Conservation (phyloP, 1,284 basidiomycete species). For the Ceraceosorus bombacis region DNA sequence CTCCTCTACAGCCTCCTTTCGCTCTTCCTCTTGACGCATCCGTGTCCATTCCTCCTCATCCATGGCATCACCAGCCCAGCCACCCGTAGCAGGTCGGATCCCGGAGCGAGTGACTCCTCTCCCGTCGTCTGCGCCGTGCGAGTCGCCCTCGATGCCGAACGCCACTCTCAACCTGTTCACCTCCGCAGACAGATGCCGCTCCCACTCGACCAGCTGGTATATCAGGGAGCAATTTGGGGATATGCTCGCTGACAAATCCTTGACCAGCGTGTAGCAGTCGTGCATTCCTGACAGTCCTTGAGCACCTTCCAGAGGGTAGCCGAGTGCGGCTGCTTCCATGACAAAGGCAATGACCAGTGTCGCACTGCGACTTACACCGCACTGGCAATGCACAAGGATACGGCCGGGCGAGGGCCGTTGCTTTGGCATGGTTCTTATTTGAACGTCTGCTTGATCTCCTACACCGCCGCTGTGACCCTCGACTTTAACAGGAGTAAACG, state of each 20-base stretch:
- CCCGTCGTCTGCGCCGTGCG: not conserved
- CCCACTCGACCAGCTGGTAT: conserved; percentile 90
- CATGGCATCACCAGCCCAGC: conserved; percentile 37
- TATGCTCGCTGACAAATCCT: conserved; percentile 31
- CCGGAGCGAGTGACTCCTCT: conserved; percentile 1
- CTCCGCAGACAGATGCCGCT: conserved; percentile 59
- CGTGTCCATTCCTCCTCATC: conserved; percentile 42
- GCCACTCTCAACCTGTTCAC: conserved; percentile 24
- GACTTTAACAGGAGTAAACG: conserved; percentile 44
- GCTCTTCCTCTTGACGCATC: conserved; percentile 36
- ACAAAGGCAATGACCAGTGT: conserved; percentile 87
- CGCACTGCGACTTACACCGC: conserved; percentile 87
- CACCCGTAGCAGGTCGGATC: conserved; percentile 11
- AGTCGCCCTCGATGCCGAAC: not conserved
- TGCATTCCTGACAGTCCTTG: conserved; percentile 63
- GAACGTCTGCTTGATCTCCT: conserved; percentile 2
- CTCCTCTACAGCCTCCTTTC: conserved; percentile 33
- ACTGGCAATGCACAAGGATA: conserved; percentile 57
- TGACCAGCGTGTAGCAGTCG: conserved; percentile 77
- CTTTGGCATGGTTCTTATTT: not conserved
- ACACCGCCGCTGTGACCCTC: not conserved
- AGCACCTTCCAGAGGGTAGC: conserved; percentile 49
- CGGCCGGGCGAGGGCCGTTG: conserved; percentile 10
- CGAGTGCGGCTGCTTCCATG: conserved; percentile 79
- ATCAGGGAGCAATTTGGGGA: conserved; percentile 84